A percentile compares a stretch with the other conserved stretches of the same genome.
phyloP scores from a whole-genome alignment of 768 basidiomycete genomes.

The Kwoniella sp. region DNA sequence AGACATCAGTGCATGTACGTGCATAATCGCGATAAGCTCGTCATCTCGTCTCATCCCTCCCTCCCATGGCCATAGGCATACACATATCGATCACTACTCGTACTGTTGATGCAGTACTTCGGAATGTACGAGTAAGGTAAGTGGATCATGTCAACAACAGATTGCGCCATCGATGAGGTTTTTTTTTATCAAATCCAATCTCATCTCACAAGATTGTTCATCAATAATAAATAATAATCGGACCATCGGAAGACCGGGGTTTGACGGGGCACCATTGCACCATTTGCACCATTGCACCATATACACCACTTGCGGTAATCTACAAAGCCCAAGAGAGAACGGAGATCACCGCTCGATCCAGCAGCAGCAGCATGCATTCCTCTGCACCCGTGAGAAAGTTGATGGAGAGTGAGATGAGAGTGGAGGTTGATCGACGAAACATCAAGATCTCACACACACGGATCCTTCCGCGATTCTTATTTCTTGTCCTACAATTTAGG shows the following conservation, averaged over 20 bases:
- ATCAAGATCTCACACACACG: background rate
- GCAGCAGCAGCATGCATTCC: no score
- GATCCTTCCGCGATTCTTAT: background rate
- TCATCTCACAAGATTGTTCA: no score
- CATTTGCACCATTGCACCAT: background rate
- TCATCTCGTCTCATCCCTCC: slow-evolving; percentile 3
- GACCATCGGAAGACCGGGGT: background rate
- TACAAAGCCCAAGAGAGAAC: no score
- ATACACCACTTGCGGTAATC: background rate
- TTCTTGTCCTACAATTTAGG: no score
- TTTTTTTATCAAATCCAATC: slow-evolving; percentile 3
- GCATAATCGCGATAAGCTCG: slow-evolving; percentile 1
- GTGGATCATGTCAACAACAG: background rate
- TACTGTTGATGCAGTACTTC: no score
- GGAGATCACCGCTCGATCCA: background rate
- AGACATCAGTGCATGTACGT: background rate
- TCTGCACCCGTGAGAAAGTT: background rate
- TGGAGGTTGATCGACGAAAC: background rate
- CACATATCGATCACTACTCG: background rate
- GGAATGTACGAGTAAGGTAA: background rate
- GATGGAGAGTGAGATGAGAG: background rate
- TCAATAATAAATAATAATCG: background rate
- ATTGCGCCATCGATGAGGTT: slow-evolving; percentile 10
- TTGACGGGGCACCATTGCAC: background rate
- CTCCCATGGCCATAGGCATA: no score